Base-by-base conservation (phyloP, 225 moss, liverwort and hornwort species). In the Straminergon stramineum region DNA sequence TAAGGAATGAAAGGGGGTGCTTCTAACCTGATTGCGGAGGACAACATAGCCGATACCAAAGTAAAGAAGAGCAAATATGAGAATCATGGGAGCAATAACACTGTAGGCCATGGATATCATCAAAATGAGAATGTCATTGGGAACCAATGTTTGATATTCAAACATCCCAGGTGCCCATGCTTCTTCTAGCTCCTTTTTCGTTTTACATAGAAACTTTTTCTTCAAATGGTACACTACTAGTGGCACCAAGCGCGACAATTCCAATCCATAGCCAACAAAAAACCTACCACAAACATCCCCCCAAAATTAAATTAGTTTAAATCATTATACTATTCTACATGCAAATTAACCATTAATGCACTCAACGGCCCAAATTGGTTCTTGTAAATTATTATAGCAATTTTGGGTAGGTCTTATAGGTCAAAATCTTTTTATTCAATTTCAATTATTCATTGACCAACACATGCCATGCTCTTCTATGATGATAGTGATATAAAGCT, bases 261-360 rank as follows among this genome's bases (percentile, higher is more conserved):
- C 94, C 89, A 95, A 86, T 55, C 95, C 95, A 61, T 95, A 95
- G 77, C 95, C 95, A 63, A 95, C 94, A 56, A 95, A 94, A 84
- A 95, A 95, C 90, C 95, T 95, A 76, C 48, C 32, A 73, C 64
- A 74, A 76, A 35, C 75, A 79, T 22, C 41, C 65, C 15, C 15
- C 6, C 18, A 3, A 55, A 11, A 6, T 62, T 24, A 53, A 55
- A 22, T 56, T 5, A 22, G 43, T 45, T 4, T 2, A 45, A 78
- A 7, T 27, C 56, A 81, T 32, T 66, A 39, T 11, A 35, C 41
- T 37, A 56, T 7, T 13, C 58, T 39, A 41, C 13, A 60, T 30
- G 13, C 39, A 81, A 81, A 17, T 58, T 27, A 60, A 39, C 6
- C 2, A 5, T 20, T 12, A 26, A 37, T 56, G 3, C 21, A 35